Conservation (phyloP, 441 rosid species). For the Manihot esculenta region DNA sequence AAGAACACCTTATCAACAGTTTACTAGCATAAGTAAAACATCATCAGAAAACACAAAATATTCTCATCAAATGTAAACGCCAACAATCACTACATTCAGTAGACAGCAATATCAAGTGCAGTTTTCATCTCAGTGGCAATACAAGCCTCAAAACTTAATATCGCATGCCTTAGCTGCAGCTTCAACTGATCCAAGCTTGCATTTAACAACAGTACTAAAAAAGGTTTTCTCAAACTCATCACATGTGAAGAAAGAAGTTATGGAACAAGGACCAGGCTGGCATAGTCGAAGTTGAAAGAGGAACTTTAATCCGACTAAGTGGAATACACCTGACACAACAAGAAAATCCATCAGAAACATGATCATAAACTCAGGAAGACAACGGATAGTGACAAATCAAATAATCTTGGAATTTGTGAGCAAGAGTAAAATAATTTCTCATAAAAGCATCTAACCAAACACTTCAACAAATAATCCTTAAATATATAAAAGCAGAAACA, state of each 20-base stretch:
- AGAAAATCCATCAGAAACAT: conserved; percentile 26
- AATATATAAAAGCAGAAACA: neutral
- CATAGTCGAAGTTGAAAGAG: conserved; percentile 41
- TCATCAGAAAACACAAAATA: neutral
- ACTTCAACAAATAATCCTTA: no score
- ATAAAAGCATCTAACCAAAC: no score
- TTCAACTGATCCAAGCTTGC: conserved; percentile 67
- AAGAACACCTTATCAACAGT: conserved; percentile 4
- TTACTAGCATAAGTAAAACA: neutral
- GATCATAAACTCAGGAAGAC: neutral
- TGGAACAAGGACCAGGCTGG: conserved; percentile 39
- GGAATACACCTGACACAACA: conserved; percentile 84
- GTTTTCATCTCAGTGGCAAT: conserved; percentile 8
- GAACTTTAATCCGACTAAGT: conserved; percentile 47
- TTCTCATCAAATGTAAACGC: neutral
- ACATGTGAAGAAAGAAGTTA: conserved; percentile 52
- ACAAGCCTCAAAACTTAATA: neutral
- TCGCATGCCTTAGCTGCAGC: conserved; percentile 76
- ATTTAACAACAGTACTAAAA: conserved; percentile 54
- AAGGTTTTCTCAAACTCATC: conserved; percentile 59
- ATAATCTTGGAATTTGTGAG: neutral
- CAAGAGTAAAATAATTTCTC: neutral
- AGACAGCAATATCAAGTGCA: neutral
- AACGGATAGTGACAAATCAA: neutral
- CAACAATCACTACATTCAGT: neutral